Evolutionary conservation across 2,329 filamentous ascomycete genomes (phyloP), one percentile per base, ranked within the genome.

Genomic region (Aspergillus sp.): DNA sequence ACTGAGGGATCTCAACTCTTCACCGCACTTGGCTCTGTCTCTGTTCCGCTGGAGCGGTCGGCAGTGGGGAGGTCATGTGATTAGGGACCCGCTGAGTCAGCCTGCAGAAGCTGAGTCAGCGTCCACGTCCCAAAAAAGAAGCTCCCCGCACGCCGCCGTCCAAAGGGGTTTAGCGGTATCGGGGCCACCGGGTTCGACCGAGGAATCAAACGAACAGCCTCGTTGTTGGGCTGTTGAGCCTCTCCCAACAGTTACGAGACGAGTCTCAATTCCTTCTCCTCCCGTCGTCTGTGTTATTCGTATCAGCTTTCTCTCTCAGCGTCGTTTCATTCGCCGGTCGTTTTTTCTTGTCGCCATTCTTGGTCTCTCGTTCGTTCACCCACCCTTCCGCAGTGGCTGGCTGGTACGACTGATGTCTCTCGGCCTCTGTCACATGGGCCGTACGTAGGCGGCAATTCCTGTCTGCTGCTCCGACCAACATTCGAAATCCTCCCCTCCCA

Each of bases 361-460:
- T 42, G 4, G 14, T 19, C 19, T 4, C 38, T 21, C 40, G 19
- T 23, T 42, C 14, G n/a, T 42, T 19, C 40, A 42, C 16, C 36
- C 36, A 16, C 34, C 34, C 34, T n/a, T 11, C 34, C 34, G 14
- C 16, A 17, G 34, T 38, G 34, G 34, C 25, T 29, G 25, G 25
- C 25, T 38, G 34, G 34, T 38, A 4, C 34, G 14, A 17, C 19
- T 29, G 25, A 42, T 42, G 40, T 21, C 40, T 42, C 16, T 62
- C 50, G 54, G 58, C 49, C 59, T 53, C 51, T 65, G 67, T 71
- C 68, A 71, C 67, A 71, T 71, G 68, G 62, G 65, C 60, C 63
- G 57, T 64, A 67, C 63, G 62, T 59, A 64, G 60, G 66, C 64
- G 61, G 61, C 64, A 61, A 63, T 63, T 64, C 58, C 57, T 64